Percentiles rank a stretch among this genome's conserved stretches.
phyloP scores from a whole-genome alignment of 2,329 filamentous ascomycete species.

The Neofusicoccum cordaticola region DNA sequence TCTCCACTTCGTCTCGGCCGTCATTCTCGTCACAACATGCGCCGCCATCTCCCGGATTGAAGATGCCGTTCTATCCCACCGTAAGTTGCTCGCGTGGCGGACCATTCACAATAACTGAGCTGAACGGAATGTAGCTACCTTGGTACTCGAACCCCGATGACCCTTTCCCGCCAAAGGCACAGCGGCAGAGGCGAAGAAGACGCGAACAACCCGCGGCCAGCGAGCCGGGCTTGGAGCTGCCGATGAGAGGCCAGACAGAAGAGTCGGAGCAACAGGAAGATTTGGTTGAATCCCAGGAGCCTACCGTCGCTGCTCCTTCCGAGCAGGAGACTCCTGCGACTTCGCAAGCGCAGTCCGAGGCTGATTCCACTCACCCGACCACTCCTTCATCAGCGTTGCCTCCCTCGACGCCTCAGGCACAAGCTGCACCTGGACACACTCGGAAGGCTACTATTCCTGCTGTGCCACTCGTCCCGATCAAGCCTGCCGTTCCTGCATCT shows the following conservation, averaged over 20 bases:
- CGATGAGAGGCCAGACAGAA: constrained; percentile 42
- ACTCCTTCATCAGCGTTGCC: constrained; percentile 54
- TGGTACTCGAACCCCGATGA: constrained; percentile 58
- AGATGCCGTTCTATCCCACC: constrained; percentile 50
- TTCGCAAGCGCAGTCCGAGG: constrained; percentile 58
- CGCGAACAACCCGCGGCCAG: constrained; percentile 37
- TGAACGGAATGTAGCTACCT: constrained; percentile 45
- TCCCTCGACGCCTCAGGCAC: constrained; percentile 28
- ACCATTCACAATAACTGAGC: not conserved
- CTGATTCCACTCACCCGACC: constrained; percentile 53
- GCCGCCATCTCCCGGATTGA: constrained; percentile 23
- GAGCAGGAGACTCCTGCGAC: constrained; percentile 57
- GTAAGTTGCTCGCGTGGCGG: constrained; percentile 32
- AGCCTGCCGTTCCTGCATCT: constrained; percentile 36
- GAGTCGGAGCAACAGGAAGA: constrained; percentile 35
- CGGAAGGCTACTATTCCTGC: constrained; percentile 46
- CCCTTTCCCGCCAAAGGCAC: constrained; percentile 53
- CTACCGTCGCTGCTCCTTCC: constrained; percentile 44
- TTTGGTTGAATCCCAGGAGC: constrained; percentile 40
- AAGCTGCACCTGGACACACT: constrained; percentile 33
- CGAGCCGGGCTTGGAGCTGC: constrained; percentile 49
- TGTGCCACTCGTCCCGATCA: constrained; percentile 53
- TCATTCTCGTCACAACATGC: constrained; percentile 25
- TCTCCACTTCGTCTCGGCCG: constrained; percentile 22
- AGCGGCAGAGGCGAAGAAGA: constrained; percentile 45